These are phyloP conservation scores for Lycium ferocissimum DNA, from an alignment of 257 asterid genomes.

Conservation along the genomic window DNA sequence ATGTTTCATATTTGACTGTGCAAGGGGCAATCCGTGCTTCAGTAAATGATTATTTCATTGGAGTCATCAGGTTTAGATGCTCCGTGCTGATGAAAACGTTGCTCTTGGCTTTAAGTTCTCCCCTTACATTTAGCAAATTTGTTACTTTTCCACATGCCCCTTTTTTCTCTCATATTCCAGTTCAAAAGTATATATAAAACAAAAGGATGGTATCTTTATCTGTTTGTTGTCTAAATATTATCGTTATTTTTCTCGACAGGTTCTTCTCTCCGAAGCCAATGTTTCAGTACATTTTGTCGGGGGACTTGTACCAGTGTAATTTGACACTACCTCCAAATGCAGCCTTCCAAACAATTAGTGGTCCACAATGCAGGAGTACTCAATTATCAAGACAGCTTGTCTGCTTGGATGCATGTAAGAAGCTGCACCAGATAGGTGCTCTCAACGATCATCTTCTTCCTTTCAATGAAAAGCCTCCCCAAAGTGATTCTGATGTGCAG, in stretches of 20 bases:
- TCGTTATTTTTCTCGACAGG: constrained; percentile 46
- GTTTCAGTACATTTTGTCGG: constrained; percentile 59
- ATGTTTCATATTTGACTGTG: neutral
- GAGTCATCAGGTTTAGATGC: neutral
- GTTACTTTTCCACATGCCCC: constrained; percentile 7
- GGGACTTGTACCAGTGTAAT: constrained; percentile 58
- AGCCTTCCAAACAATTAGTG: constrained; percentile 61
- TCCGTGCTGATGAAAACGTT: neutral
- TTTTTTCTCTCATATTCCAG: neutral
- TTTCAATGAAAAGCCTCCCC: constrained; percentile 42
- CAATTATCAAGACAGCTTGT: constrained; percentile 69
- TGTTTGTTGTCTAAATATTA: neutral
- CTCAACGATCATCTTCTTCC: constrained; percentile 71
- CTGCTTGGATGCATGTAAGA: constrained; percentile 92
- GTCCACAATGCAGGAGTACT: constrained; percentile 58
- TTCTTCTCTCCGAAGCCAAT: constrained; percentile 55
- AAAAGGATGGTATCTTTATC: neutral
- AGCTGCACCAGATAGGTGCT: constrained; percentile 73
- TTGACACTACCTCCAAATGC: constrained; percentile 80
- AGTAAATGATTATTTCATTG: neutral
- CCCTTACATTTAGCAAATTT: constrained; percentile 21
- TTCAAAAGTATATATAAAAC: constrained; percentile 1
- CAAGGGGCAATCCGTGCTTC: neutral
- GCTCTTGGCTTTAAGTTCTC: neutral
- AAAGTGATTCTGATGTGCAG: constrained; percentile 42